Percentiles rank a stretch among this genome's conserved stretches.
phyloP scores from a whole-genome alignment of 805 yeast genomes.

The Starmerella bombicola region DNA sequence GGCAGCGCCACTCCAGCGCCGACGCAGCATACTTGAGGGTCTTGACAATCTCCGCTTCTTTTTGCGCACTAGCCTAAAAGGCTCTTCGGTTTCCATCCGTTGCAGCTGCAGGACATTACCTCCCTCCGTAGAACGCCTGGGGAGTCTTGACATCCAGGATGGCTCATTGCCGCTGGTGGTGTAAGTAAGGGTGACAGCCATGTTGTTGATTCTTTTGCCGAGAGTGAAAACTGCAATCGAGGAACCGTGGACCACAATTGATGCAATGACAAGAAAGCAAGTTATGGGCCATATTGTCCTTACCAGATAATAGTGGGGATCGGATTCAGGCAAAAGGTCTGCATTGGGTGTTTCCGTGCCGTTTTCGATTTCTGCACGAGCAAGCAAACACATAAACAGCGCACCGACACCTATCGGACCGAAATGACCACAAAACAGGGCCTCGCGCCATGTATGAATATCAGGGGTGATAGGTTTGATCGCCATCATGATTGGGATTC shows the following conservation, averaged over 20 bases:
- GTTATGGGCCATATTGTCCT: constrained; percentile 71
- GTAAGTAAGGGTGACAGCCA: constrained; percentile 85
- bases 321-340: constrained; percentile 34
- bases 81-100: constrained; percentile 59
- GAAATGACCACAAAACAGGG: constrained; percentile 85
- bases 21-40: neutral
- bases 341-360: constrained; percentile 46
- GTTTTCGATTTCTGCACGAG: constrained; percentile 58
- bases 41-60: neutral
- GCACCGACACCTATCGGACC: constrained; percentile 97
- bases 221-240: constrained; percentile 66
- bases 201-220: constrained; percentile 80
- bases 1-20: neutral
- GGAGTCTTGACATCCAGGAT: constrained; percentile 77
- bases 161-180: constrained; percentile 47
- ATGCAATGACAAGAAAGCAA: constrained; percentile 65
- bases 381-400: constrained; percentile 67
- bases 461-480: constrained; percentile 76
- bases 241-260: constrained; percentile 83
- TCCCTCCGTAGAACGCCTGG: constrained; percentile 47
- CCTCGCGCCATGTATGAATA: constrained; percentile 84
- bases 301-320: constrained; percentile 47
- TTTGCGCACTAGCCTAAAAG: constrained; percentile 15
- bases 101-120: constrained; percentile 73
- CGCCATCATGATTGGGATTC: constrained; percentile 70